Evolutionary conservation across 768 basidiomycete species (phyloP).

Genomic region (Strobilomyces echinocephalus): DNA sequence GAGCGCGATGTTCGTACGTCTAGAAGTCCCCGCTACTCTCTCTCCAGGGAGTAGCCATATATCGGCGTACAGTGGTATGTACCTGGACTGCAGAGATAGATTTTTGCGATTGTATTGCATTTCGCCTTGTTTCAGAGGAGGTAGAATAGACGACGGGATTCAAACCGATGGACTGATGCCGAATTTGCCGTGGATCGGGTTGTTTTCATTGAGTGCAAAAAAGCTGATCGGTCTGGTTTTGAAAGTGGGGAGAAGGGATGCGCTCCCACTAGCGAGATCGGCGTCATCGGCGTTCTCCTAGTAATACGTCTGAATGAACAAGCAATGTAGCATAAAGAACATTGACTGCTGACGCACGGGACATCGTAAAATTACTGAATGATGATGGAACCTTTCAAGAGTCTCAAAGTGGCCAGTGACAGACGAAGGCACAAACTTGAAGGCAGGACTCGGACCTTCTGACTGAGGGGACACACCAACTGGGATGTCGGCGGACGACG

Average conservation of each 20-base stretch:
- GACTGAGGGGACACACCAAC: no score
- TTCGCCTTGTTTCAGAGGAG: constrained; percentile 34
- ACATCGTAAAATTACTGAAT: no score
- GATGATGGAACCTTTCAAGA: no score
- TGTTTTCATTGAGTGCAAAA: constrained; percentile 9
- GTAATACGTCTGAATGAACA: no score
- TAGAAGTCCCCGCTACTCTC: background rate
- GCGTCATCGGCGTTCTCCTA: no score
- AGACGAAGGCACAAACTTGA: no score
- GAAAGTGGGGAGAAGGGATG: constrained; percentile 2
- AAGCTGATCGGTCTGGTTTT: constrained; percentile 28
- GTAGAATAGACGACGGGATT: constrained; percentile 37
- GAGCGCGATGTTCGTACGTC: constrained; percentile 22
- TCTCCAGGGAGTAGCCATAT: constrained; percentile 29
- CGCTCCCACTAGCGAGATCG: background rate
- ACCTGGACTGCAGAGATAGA: constrained; percentile 30
- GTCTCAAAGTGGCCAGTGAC: no score
- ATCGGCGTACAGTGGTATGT: constrained; percentile 36
- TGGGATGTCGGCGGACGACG: no score
- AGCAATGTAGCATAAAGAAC: no score
- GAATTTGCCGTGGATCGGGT: constrained; percentile 27
- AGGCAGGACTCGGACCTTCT: no score
- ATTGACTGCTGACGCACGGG: no score
- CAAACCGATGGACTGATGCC: constrained; percentile 39
- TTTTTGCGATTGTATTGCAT: constrained; percentile 38